Conservation (phyloP, 177 flowering plant species). For the Vitis hybrid region DNA sequence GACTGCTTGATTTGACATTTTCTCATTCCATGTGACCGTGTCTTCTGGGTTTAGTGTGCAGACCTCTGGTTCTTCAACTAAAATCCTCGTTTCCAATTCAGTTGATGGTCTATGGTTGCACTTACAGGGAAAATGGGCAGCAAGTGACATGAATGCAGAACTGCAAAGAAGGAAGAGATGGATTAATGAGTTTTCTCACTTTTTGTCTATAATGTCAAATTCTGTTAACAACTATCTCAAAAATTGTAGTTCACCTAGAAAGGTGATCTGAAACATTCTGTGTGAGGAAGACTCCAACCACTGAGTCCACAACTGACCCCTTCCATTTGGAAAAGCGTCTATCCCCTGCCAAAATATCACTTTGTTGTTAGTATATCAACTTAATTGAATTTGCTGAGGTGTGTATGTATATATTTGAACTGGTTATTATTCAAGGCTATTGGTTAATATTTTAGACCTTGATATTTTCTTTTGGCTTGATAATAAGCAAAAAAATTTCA, state of each 20-base stretch:
- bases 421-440: too few relatives aligned
- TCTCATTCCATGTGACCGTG: constrained; percentile 21
- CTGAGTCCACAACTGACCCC: constrained; percentile 76
- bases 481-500: neutral
- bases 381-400: neutral
- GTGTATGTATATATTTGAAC: too few relatives aligned
- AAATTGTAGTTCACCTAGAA: constrained; percentile 48
- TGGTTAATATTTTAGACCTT: neutral
- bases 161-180: constrained; percentile 31
- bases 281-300: constrained; percentile 69
- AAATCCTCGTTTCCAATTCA: constrained; percentile 19
- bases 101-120: constrained; percentile 10
- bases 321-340: constrained; percentile 73
- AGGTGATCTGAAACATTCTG: constrained; percentile 77
- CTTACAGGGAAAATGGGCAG: constrained; percentile 51
- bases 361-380: neutral
- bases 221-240: neutral
- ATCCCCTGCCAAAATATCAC: constrained; percentile 39
- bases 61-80: constrained; percentile 27
- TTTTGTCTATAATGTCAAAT: neutral
- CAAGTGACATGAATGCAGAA: constrained; percentile 69
- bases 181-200: neutral
- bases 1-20: constrained; percentile 18
- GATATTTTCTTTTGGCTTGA: neutral
- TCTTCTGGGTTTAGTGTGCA: constrained; percentile 30